A percentile compares a stretch with the other conserved stretches of the same genome.
Evolutionary conservation across 2,329 filamentous ascomycete genomes (phyloP).

Genomic region (Teratosphaeria pseudoeucalypti): DNA sequence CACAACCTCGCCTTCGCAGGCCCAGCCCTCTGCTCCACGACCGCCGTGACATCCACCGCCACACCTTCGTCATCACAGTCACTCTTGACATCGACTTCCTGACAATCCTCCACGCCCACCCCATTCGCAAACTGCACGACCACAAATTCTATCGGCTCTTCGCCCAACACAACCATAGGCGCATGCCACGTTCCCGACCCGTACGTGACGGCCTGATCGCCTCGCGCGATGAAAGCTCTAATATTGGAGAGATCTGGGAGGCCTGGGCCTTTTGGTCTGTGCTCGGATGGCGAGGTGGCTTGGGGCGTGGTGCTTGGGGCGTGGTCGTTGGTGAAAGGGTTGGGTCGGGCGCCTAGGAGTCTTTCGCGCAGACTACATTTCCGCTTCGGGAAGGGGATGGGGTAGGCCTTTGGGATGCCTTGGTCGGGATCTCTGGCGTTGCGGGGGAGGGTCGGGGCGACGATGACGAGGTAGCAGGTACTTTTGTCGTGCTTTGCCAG

Average conservation of each 20-base stretch:
- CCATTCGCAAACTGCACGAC: constrained; percentile 86
- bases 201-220: constrained; percentile 81
- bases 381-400: constrained; percentile 22
- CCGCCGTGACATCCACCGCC: background rate
- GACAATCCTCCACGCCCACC: constrained; percentile 72
- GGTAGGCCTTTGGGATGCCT: constrained; percentile 32
- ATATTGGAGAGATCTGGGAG: constrained; percentile 63
- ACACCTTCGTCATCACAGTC: background rate
- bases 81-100: constrained; percentile 50
- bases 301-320: constrained; percentile 21
- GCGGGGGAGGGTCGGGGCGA: constrained; percentile 62
- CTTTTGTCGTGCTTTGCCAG: constrained; percentile 36
- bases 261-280: constrained; percentile 37
- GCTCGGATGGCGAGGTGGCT: constrained; percentile 8
- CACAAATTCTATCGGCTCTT: constrained; percentile 65
- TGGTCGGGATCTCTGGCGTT: constrained; percentile 1
- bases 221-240: constrained; percentile 67
- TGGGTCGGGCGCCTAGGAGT: constrained; percentile 31
- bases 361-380: constrained; percentile 27
- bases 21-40: background rate
- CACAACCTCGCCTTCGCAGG: background rate
- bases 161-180: constrained; percentile 82
- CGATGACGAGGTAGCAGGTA: constrained; percentile 68
- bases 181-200: constrained; percentile 90
- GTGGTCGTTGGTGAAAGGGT: constrained; percentile 42